Base-by-base conservation (phyloP, 768 basidiomycete species). In the Termitomyces sp. region DNA sequence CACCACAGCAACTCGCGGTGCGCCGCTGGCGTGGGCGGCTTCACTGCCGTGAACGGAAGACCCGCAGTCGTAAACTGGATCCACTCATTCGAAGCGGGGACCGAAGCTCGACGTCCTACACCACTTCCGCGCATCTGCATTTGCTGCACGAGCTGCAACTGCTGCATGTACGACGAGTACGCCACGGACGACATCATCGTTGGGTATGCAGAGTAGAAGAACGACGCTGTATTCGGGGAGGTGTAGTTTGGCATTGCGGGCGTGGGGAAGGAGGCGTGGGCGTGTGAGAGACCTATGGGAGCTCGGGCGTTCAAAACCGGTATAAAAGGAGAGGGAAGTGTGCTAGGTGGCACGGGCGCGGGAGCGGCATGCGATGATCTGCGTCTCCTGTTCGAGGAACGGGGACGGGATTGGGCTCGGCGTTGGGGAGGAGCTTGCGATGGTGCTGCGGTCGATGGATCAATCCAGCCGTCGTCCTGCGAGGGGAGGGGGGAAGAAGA, bases 391-490 rank as follows among this genome's bases (percentile, higher is more conserved):
- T 59, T 55, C 26, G 49, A 28, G 30, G 61, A 60, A 5, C 59
- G 58, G 24, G 59, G 26, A 24, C 61, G 58, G 2, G 62, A 58
- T 19, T 62, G 59, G n/a, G 55, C 35, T 21, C 56, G 51, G 40
- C 54, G 47, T 17, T 53, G 57, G 14, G 55, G 43, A 5, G 51
- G 34, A 5, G 45, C 45, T 40, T 56, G 52, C 5, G 30, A 12
- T 32, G 28, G 24, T n/a, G 49, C 58, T 62, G 53, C 55, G 43
- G 60, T 51, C 49, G 59, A 37, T 57, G 53, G 55, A 64, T 75
- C 74, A n/a, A 74, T 68, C 75, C 75, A 77, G 4, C 74, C 74
- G 54, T 74, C 73, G 34, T 65, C 62, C 3, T 61, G 60, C 45
- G 60, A 62, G 2, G 66, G 55, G 14, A 65, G 60, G 9, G 69